These are phyloP conservation scores for Agroathelia rolfsii DNA, from an alignment of 1,284 basidiomycete genomes.

Conservation along the genomic window DNA sequence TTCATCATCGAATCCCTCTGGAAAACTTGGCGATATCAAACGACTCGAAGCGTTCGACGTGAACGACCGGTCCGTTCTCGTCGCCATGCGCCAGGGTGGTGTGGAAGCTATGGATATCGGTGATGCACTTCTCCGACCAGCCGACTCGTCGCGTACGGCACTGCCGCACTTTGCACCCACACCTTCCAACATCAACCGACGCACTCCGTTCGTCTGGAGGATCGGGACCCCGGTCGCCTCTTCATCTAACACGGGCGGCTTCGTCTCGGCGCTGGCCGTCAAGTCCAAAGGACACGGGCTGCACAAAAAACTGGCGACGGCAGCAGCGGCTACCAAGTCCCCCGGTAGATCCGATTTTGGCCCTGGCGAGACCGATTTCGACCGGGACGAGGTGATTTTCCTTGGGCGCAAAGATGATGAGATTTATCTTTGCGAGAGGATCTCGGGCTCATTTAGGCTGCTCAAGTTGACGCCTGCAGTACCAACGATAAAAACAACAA, in stretches of 20 bases:
- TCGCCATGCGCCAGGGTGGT: constrained; percentile 75
- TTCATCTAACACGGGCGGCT: constrained; percentile 27
- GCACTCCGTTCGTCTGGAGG: constrained; percentile 68
- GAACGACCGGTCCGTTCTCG: constrained; percentile 58
- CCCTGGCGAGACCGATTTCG: constrained; percentile 40
- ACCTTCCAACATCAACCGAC: constrained; percentile 49
- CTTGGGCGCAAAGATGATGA: constrained; percentile 64
- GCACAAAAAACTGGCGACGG: constrained; percentile 41
- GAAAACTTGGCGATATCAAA: constrained; percentile 68
- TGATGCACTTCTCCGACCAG: constrained; percentile 67
- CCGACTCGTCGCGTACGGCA: constrained; percentile 59
- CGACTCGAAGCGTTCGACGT: constrained; percentile 71
- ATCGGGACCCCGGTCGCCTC: constrained; percentile 58
- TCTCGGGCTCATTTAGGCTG: constrained; percentile 62
- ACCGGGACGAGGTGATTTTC: constrained; percentile 66
- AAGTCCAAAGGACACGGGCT: constrained; percentile 22
- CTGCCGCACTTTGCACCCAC: constrained; percentile 59
- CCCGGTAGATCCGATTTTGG: constrained; percentile 41
- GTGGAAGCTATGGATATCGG: constrained; percentile 68
- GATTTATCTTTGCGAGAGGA: constrained; percentile 73
- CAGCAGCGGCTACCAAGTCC: constrained; percentile 36
- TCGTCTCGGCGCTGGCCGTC: constrained; percentile 27
- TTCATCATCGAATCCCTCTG: constrained; percentile 15
- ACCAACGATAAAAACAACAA: constrained; percentile 12
- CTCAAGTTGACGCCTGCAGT: constrained; percentile 53